These are phyloP conservation scores for Sporothrix globosa DNA, from an alignment of 2,329 filamentous ascomycete genomes.

Conservation along the genomic window DNA sequence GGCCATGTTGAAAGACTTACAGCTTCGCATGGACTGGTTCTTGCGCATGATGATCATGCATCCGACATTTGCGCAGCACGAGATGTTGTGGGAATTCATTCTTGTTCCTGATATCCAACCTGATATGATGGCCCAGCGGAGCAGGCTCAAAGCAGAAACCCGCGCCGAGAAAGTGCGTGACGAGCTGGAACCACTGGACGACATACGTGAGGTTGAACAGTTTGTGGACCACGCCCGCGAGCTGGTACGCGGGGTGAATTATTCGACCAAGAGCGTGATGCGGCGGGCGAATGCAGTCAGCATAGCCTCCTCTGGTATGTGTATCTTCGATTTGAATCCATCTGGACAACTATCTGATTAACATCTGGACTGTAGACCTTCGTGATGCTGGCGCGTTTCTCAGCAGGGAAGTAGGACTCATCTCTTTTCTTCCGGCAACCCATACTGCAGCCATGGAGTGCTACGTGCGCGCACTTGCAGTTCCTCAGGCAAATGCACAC, in stretches of 20 bases:
- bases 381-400: constrained; percentile 64
- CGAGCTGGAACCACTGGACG: constrained; percentile 81
- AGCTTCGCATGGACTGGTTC: constrained; percentile 83
- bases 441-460: constrained; percentile 73
- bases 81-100: constrained; percentile 99
- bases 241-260: constrained; percentile 81
- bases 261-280: constrained; percentile 79
- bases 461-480: constrained; percentile 68
- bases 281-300: constrained; percentile 75
- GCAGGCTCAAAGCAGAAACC: constrained; percentile 80
- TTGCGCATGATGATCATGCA: constrained; percentile 83
- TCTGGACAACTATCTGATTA: neutral
- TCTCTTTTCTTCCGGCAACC: constrained; percentile 68
- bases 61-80: constrained; percentile 91
- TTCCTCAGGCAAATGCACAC: constrained; percentile 73
- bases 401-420: constrained; percentile 51
- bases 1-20: constrained; percentile 82
- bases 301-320: constrained; percentile 63
- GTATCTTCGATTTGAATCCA: neutral
- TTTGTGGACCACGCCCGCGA: constrained; percentile 91
- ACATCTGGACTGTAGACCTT: constrained; percentile 56
- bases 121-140: constrained; percentile 86
- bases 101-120: constrained; percentile 91
- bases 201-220: constrained; percentile 85
- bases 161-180: constrained; percentile 83